Percentiles rank a stretch among this genome's conserved stretches.
Conservation (phyloP, 73 alveolate genomes). For the Paraurostyla sp. region DNA sequence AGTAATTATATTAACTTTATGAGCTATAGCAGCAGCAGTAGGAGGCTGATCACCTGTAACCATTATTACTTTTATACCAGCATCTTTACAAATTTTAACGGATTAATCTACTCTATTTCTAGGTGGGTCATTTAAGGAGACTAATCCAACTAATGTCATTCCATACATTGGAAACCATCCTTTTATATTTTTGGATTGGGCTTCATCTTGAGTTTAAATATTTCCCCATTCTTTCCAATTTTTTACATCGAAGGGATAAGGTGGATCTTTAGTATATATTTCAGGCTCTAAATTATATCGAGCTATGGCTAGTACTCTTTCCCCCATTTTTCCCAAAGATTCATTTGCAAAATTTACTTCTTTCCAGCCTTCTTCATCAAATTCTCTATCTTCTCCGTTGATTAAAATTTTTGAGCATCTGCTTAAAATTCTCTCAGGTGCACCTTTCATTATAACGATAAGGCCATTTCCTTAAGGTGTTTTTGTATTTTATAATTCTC, state of each 20-base stretch:
- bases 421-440: too few species aligned
- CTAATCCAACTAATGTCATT: too few species aligned
- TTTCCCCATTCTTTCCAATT: not conserved
- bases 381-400: conserved; percentile 38
- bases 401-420: conserved; percentile 16
- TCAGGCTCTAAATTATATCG: too few species aligned
- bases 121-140: too few species aligned
- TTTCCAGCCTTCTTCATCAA: conserved; percentile 66
- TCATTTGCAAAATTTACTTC: conserved; percentile 68
- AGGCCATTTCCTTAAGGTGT: too few species aligned
- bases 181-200: not conserved
- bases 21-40: conserved; percentile 99
- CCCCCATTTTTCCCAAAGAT: conserved; percentile 86
- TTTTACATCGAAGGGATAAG: too few species aligned
- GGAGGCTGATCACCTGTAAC: conserved; percentile 96
- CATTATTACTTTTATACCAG: conserved; percentile 97
- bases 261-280: conserved; percentile 54
- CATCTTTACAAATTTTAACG: conserved; percentile 88
- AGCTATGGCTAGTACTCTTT: conserved; percentile 90
- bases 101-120: too few species aligned
- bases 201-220: not conserved
- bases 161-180: conserved; percentile 72
- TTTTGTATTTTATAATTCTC: conserved; percentile 71
- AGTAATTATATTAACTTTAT: too few species aligned
- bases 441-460: too few species aligned